phyloP scores from a whole-genome alignment of 257 asterid genomes.

The Lycium barbarum region DNA sequence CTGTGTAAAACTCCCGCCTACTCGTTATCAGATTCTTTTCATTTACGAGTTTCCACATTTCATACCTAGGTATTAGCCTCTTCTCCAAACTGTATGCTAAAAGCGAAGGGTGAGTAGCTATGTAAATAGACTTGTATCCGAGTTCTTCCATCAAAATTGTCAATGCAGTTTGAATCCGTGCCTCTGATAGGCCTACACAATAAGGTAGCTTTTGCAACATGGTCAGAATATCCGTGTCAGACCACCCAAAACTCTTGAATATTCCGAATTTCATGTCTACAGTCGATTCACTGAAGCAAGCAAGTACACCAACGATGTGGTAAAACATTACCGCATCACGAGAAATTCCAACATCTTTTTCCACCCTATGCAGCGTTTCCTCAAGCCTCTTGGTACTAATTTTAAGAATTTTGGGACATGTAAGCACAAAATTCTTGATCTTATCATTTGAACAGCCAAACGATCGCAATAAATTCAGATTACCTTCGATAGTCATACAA shows the following conservation, averaged over 20 bases:
- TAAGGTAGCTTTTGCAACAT: neutral
- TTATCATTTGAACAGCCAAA: constrained; percentile 8
- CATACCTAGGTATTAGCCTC: constrained; percentile 35
- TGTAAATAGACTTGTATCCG: neutral
- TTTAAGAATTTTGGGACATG: neutral
- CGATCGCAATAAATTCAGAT: neutral
- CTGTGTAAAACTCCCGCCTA: neutral
- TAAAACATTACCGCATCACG: constrained; percentile 5
- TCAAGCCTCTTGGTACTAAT: neutral
- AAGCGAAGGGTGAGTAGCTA: neutral
- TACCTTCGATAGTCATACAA: neutral
- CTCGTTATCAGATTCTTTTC: constrained; percentile 34
- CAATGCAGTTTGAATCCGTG: neutral
- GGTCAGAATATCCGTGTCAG: neutral
- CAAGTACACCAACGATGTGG: neutral
- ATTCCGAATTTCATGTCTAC: constrained; percentile 24
- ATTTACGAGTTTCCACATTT: constrained; percentile 29
- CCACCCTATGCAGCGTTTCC: constrained; percentile 13
- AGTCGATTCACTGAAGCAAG: neutral
- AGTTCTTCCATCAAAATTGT: neutral
- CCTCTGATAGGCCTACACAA: neutral
- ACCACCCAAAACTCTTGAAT: constrained; percentile 35
- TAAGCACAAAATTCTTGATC: neutral
- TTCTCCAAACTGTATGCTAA: constrained; percentile 30
- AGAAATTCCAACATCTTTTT: constrained; percentile 27